Conservation (phyloP, 2,329 filamentous ascomycete genomes). For the Helotiales sp. region DNA sequence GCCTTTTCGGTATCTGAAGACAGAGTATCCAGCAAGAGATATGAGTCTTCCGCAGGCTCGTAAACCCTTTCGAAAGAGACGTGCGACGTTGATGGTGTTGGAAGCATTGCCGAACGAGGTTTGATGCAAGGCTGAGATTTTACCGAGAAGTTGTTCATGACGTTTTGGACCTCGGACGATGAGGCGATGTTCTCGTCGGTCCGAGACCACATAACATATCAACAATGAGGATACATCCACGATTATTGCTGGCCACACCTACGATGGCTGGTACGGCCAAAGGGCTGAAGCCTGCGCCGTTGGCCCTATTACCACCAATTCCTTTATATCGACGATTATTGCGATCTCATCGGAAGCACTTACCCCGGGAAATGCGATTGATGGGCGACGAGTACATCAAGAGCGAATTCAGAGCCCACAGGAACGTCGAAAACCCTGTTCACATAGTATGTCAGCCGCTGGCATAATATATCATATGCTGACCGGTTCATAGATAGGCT, state of each 20-base stretch:
- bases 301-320: constrained; percentile 47
- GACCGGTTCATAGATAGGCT: constrained; percentile 70
- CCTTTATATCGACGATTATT: constrained; percentile 86
- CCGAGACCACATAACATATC: neutral
- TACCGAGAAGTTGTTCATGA: neutral
- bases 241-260: constrained; percentile 30
- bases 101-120: constrained; percentile 63
- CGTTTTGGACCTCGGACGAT: too few relatives aligned
- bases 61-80: constrained; percentile 88
- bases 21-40: constrained; percentile 87
- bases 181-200: neutral
- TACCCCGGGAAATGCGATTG: constrained; percentile 73
- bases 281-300: constrained; percentile 27
- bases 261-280: constrained; percentile 23
- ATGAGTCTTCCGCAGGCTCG: constrained; percentile 95
- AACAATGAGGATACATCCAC: constrained; percentile 27
- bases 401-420: constrained; percentile 85
- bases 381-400: constrained; percentile 94
- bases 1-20: constrained; percentile 51
- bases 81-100: constrained; percentile 90
- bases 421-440: constrained; percentile 81
- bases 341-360: constrained; percentile 77
- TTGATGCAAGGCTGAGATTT: constrained; percentile 20
- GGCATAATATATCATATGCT: neutral
- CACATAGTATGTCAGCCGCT: constrained; percentile 66